Base-by-base conservation (phyloP, 371 early-diverging fungal genomes). In the Saksenaea oblongispora region DNA sequence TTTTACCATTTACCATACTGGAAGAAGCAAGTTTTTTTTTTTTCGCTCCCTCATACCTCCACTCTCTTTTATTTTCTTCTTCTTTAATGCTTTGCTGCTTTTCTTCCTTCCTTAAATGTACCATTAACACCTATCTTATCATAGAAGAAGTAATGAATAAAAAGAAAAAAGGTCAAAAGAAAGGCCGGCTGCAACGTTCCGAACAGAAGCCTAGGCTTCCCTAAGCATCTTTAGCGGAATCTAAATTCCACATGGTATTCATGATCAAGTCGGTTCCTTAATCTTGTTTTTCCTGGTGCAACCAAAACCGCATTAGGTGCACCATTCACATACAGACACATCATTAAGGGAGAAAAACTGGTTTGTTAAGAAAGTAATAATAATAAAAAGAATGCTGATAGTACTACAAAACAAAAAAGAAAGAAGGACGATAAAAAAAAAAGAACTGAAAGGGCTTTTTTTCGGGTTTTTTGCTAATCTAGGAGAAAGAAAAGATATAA, bases 371-470 rank as follows among this genome's bases (percentile, higher is more conserved):
- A 47, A 18, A 22, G 7, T 22, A 47, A 47, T 22, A 47, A 47
- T 47, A 47, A 44, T n/a, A 44, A 44, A 47, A 22, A 22, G 8
- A 47, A 47, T 47, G 51, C 51, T 47, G 51, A 47, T 22, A 47
- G 51, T 22, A 47, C 51, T 47, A 42, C 63, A 62, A 62, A 17
- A 62, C 28, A 53, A 39, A n/a, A 53, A 15, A 27, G 36, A 27
- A 63, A 24, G 5, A 17, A 27, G 26, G 37, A 34, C 18, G 35
- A 22, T 18, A 34, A 47, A 14, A 34, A 56, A 37, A 56, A 31
- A 35, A 18, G 27, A 56, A 24, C 22, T 47, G 17, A 2, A 14
- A 14, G 42, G 42, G 14, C 5, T 47, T 22, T 47, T 47, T 47
- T n/a, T 22, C 7, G 13, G 9, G 42, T n/a, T 47, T 22, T 47